phyloP scores from a whole-genome alignment of 768 basidiomycete species.

The Suillus variegatus region DNA sequence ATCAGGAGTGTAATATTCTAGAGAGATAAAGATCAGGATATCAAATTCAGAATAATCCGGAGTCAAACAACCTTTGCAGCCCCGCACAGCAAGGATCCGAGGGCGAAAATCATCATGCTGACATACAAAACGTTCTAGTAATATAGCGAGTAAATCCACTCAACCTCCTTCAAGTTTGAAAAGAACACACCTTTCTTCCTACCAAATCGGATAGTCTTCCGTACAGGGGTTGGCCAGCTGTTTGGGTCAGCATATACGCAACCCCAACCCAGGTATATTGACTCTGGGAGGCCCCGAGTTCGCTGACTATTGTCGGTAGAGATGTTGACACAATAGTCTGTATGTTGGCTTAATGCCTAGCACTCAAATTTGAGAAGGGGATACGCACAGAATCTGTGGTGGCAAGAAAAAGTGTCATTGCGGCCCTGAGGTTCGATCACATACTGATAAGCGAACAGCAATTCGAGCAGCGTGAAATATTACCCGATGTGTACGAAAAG shows the following conservation, averaged over 20 bases:
- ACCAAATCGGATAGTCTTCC: conserved; percentile 78
- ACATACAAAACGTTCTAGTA: conserved; percentile 64
- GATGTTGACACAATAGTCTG: conserved; percentile 80
- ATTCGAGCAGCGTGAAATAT: conserved; percentile 7
- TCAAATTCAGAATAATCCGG: conserved; percentile 16
- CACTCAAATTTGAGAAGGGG: conserved; percentile 5
- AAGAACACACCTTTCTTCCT: conserved; percentile 66
- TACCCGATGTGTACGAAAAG: conserved; percentile 73
- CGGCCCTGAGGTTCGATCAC: conserved; percentile 51
- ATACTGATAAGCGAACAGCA: conserved; percentile 16
- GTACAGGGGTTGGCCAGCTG: conserved; percentile 82
- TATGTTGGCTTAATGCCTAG: conserved; percentile 11
- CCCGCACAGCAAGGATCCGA: conserved; percentile 82
- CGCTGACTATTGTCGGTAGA: conserved; percentile 75
- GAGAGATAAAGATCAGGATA: conserved; percentile 20
- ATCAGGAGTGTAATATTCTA: conserved; percentile 62
- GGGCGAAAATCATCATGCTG: conserved; percentile 73
- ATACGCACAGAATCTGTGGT: conserved; percentile 79
- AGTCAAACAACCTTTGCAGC: conserved; percentile 56
- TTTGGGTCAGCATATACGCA: conserved; percentile 84
- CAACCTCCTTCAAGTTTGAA: conserved; percentile 7
- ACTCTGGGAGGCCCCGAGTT: conserved; percentile 63
- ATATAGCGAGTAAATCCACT: conserved; percentile 10
- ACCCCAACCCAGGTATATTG: conserved; percentile 89
- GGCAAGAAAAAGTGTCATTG: conserved; percentile 79